These are phyloP conservation scores for Limnanthes douglasii DNA, from an alignment of 345 rosid genomes.

Conservation along the genomic window DNA sequence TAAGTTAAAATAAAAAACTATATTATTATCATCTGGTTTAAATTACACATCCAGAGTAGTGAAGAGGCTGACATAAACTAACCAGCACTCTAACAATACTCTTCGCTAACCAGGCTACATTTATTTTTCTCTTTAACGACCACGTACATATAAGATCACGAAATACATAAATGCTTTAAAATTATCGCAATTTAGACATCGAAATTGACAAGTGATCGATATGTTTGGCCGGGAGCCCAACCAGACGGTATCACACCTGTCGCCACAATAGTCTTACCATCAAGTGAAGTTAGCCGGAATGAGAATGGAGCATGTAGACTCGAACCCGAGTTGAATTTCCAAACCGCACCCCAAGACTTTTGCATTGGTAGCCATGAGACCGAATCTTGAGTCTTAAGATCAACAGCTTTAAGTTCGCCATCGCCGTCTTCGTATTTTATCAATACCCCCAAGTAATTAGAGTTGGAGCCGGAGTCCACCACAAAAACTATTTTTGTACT, in stretches of 20 bases:
- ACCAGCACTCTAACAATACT: too few relatives aligned
- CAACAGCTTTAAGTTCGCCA: constrained; percentile 16
- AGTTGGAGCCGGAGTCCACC: constrained; percentile 30
- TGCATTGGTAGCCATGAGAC: constrained; percentile 29
- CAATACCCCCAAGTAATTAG: constrained; percentile 21
- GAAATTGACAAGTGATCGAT: constrained; percentile 23
- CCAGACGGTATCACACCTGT: constrained; percentile 21
- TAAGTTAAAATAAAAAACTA: too few relatives aligned
- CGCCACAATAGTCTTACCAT: constrained; percentile 12
- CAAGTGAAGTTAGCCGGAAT: constrained; percentile 19
- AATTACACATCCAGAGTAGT: too few relatives aligned
- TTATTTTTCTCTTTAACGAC: too few relatives aligned
- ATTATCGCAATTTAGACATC: too few relatives aligned
- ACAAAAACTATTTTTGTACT: constrained; percentile 15
- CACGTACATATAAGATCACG: too few relatives aligned
- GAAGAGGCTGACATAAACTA: too few relatives aligned
- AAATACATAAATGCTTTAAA: too few relatives aligned
- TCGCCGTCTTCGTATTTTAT: constrained; percentile 26
- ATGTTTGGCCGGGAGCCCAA: constrained; percentile 29
- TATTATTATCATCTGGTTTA: too few relatives aligned
- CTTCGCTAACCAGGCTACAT: too few relatives aligned
- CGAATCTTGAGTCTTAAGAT: constrained; percentile 8
- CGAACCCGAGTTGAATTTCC: constrained; percentile 24
- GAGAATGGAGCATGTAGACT: constrained; percentile 23
- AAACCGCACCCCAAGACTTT: constrained; percentile 33